Conservation (phyloP, 371 early-diverging fungal species). For the Rhizopus arrhizus region DNA sequence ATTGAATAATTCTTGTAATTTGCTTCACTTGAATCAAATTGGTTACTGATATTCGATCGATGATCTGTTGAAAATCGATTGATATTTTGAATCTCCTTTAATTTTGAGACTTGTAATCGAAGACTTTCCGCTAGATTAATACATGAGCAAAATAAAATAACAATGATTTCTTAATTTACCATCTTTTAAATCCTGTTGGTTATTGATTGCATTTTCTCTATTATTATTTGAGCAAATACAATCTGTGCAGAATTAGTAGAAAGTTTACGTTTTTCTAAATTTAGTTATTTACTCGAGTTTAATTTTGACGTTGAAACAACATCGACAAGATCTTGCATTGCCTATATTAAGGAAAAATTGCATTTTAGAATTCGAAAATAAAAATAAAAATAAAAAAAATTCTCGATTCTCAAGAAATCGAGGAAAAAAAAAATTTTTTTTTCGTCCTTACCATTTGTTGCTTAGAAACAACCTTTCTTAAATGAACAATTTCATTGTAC, state of each 20-base stretch:
- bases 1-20: slow-evolving; percentile 12
- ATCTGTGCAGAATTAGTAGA: slow-evolving; percentile 3
- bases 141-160: background rate
- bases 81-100: slow-evolving; percentile 20
- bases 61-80: background rate
- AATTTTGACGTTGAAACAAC: slow-evolving; percentile 23
- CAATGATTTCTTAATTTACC: slow-evolving; percentile 14
- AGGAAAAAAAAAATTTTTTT: background rate
- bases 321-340: slow-evolving; percentile 36
- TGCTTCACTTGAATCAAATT: slow-evolving; percentile 1
- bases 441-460: slow-evolving; percentile 34
- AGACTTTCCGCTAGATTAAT: slow-evolving; percentile 24
- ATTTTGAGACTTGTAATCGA: slow-evolving; percentile 27
- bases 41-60: background rate
- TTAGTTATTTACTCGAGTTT: slow-evolving; percentile 18
- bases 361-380: slow-evolving; percentile 4
- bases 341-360: slow-evolving; percentile 24
- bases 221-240: slow-evolving; percentile 13
- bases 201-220: slow-evolving; percentile 8
- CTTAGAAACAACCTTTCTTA: slow-evolving; percentile 31
- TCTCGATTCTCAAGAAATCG: background rate
- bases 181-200: slow-evolving; percentile 21
- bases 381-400: background rate
- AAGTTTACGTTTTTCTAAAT: background rate
- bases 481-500: slow-evolving; percentile 29